Base-by-base conservation (phyloP, 495 filamentous ascomycete species). In the Astrothelium macrocarpum region DNA sequence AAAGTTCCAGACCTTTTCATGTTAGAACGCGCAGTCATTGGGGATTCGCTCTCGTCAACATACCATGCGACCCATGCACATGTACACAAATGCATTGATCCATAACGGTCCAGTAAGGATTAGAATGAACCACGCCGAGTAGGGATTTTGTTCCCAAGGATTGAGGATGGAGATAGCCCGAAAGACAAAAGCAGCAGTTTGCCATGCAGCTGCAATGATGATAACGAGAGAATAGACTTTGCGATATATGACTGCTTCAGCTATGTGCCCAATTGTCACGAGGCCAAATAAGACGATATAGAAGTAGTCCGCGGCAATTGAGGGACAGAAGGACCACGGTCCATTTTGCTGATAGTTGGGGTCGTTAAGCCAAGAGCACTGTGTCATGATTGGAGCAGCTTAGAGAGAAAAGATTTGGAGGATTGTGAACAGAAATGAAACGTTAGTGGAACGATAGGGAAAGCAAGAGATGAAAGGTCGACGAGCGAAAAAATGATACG, bases 31-130 rank as follows among this genome's bases (percentile, higher is more conserved):
- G 7, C 9, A 2, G 7, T 29, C 20, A 29, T 56, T 11, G 2
- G 7, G 7, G 25, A 56, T 56, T 26, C 7, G 5, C n/a, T 9
- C 49, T 56, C 5, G 16, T 9, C 9, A 29, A 56, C 49, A 7
- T 56, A 56, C 49, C 49, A 56, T 56, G 25, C 49, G 49, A 29
- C 49, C 49, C 49, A 56, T 56, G 25, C 20, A 26, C 65, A 66
- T 66, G 53, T 66, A 66, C 2, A 49, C 65, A 46, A 31, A 66
- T 1, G 65, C 65, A 31, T 66, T 66, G n/a, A 62, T 60, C 64
- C 65, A 66, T 5, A 66, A 28, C 10, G 65, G 65, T 12, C 49
- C 65, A 23, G 64, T 49, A 53, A 66, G 32, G 34, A 66, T 63
- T 32, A 66, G 25, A 20, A 66, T 32, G 61, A 66, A 66, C 65